Base-by-base conservation (phyloP, 106 monocot species). In the Dendrobium nobile region DNA sequence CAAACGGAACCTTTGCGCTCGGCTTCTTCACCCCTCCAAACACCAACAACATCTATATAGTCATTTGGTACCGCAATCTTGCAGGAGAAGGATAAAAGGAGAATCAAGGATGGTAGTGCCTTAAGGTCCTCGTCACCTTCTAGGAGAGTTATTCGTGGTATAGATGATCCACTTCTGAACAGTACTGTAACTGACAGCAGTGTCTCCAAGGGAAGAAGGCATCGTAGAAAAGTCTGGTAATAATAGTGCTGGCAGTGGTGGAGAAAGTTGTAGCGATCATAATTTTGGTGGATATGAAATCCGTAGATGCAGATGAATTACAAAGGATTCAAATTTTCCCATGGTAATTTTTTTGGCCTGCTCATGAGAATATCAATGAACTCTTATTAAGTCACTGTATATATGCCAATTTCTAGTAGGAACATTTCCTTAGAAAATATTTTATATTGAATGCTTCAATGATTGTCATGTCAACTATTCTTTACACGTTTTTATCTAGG, bases 211-310 rank as follows among this genome's bases (percentile, higher is more conserved):
- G 87, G 86, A 75, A 85, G 79, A 43, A 82, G 80, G 28, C 91
- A 89, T 44, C 82, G 82, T 3, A 80, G 83, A 79, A 79, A 91
- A 80, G 55, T 92, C 92, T 56, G 92, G 94, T 8, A 88, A 92
- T 55, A 82, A 64, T 4, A 91, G 92, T 67, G 94, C 91, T 20
- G 94, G 85, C 70, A 94, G 92, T 78, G 88, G 92, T 15, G 93
- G 96, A 77, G 97, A 98, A 79, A 91, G 85, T 65, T 89, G 85
- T 48, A 94, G 94, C 26, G 94, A 92, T 80, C 90, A 89, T 28
- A 81, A 91, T 55, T 74, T 54, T 31, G 83, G 94, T 10, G 79
- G 84, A 15, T 94, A 78, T 77, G 87, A 92, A 77, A 88, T 94
- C 61, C 79, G 84, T 24, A 94, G 97, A 0, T 78, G 37, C 24